These are phyloP conservation scores for Coemansia sp. DNA, from an alignment of 192 early-diverging fungal genomes.

Conservation along the genomic window DNA sequence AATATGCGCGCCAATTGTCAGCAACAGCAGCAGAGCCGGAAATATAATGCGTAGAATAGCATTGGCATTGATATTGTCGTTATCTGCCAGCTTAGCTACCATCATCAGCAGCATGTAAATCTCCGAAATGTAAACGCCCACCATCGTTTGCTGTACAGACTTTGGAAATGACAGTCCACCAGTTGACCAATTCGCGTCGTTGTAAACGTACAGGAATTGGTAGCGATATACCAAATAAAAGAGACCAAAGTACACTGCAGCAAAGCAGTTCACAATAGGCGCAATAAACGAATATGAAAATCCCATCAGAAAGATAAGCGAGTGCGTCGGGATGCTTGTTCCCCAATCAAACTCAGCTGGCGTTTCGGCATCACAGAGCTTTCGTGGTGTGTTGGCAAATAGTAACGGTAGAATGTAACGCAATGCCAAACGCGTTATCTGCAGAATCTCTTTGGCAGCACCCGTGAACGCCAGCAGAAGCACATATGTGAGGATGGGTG, in stretches of 20 bases:
- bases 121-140: conserved; percentile 75
- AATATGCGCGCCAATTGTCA: conserved; percentile 56
- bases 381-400: conserved; percentile 74
- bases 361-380: conserved; percentile 59
- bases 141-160: conserved; percentile 63
- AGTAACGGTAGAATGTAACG: conserved; percentile 61
- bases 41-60: conserved; percentile 55
- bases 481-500: conserved; percentile 83
- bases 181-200: conserved; percentile 58
- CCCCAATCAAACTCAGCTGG: conserved; percentile 63
- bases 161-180: conserved; percentile 70
- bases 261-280: conserved; percentile 80
- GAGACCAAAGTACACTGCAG: conserved; percentile 72
- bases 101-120: conserved; percentile 76
- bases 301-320: conserved; percentile 73
- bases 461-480: conserved; percentile 72
- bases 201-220: conserved; percentile 81
- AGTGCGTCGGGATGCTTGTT: conserved; percentile 66
- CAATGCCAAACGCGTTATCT: conserved; percentile 64
- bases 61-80: conserved; percentile 37
- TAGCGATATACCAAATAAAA: conserved; percentile 78
- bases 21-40: conserved; percentile 52
- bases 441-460: conserved; percentile 69
- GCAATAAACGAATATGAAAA: conserved; percentile 77
- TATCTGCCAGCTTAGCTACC: conserved; percentile 55